Evolutionary conservation across 2,329 filamentous ascomycete species (phyloP).

Genomic region (Penicillium crustosum): DNA sequence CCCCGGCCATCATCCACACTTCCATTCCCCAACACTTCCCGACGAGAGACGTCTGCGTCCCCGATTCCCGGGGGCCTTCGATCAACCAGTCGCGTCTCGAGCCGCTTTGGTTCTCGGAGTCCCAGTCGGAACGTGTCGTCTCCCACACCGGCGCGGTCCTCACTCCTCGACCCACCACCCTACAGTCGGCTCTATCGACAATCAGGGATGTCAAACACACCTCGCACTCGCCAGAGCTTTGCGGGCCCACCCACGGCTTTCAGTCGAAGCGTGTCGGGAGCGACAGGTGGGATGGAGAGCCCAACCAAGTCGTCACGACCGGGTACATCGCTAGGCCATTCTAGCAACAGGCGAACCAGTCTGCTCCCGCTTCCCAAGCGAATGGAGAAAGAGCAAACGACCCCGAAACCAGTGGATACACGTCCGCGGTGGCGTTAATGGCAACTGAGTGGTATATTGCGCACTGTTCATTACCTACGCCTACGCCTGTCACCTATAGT

Average conservation of each 20-base stretch:
- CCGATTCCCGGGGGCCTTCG: slow-evolving; percentile 35
- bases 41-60: slow-evolving; percentile 45
- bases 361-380: slow-evolving; percentile 42
- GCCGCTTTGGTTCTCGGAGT: slow-evolving; percentile 35
- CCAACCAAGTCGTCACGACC: slow-evolving; percentile 37
- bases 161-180: slow-evolving; percentile 41
- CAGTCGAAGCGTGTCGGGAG: slow-evolving; percentile 29
- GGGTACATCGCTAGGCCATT: slow-evolving; percentile 43
- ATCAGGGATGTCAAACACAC: slow-evolving; percentile 28
- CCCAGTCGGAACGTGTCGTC: slow-evolving; percentile 29
- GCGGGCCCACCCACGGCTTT: slow-evolving; percentile 31
- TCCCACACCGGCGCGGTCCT: slow-evolving; percentile 30
- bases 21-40: slow-evolving; percentile 43
- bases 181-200: slow-evolving; percentile 42
- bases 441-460: neutral
- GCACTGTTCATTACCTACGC: neutral
- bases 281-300: slow-evolving; percentile 22
- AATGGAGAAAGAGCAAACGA: slow-evolving; percentile 30
- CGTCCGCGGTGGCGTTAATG: slow-evolving; percentile 40
- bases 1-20: slow-evolving; percentile 44
- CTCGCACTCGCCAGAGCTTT: slow-evolving; percentile 43
- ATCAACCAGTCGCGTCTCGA: slow-evolving; percentile 37
- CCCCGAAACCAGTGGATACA: slow-evolving; percentile 29
- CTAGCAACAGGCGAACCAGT: slow-evolving; percentile 39
- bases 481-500: neutral